Evolutionary conservation across 129 eudicot genomes (phyloP), one percentile per base, ranked within the genome.

Genomic region (Oenanthe sinensis): DNA sequence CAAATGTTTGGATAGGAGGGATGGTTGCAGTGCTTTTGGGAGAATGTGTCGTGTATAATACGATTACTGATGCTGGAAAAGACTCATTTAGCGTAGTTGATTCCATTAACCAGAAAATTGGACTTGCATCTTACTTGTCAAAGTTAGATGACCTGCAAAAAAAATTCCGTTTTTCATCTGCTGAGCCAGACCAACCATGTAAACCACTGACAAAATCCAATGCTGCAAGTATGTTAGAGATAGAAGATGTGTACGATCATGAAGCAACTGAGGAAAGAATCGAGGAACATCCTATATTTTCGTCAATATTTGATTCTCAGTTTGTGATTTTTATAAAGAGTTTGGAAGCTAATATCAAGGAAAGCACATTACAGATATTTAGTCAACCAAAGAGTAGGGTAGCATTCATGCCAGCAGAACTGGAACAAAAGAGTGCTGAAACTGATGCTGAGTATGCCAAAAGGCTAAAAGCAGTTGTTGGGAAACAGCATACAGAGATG

Each of bases 71-170:
- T 22, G 69, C 83, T 26, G 89, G 91, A 67, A 91, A 81, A 76
- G 93, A 90, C 75, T 93, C 97, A 55, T 88, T 85, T 84, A 81
- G 88, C 68, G 81, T 95, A 60, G 96, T 88, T n/a, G 97, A 95
- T 83, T 79, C 97, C 45, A 87, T 90, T 80, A 91, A 97, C 83
- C 91, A 91, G 78, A 95, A 91, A 87, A 70, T 89, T 30, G 98
- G 97, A 28, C 87, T 95, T 22, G 80, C 94, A 5, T 85, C 96
- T 8, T 95, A 88, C 85, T 89, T 91, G 52, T 19, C 88, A 76
- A 91, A 83, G 88, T 90, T 91, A 65, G 94, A 91, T 30, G 96
- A 95, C 52, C 84, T 95, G 97, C 91, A 87, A 81, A 95, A 88
- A 81, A 91, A 92, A 84, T 83, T 80, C 65, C 40, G 86, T 30